Base-by-base conservation (phyloP, 768 basidiomycete genomes). In the Amanita molliuscula region DNA sequence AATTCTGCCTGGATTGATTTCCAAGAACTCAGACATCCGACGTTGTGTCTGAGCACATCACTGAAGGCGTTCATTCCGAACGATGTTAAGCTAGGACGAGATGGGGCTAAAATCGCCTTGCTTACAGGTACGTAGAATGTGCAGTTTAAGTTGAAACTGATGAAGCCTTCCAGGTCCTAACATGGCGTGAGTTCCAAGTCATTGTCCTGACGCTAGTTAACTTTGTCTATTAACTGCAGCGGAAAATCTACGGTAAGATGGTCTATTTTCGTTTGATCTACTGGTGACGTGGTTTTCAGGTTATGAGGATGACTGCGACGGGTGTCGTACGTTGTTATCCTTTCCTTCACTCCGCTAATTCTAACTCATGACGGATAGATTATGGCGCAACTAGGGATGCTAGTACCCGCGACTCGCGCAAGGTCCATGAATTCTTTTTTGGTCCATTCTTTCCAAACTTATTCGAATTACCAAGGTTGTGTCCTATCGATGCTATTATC, bases 331-430 rank as follows among this genome's bases (percentile, higher is more conserved):
- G 82, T 59, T 47, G 52, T 48, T n/a, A 20, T 57, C 13, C 18
- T 20, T 20, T 21, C 20, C 13, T 11, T 25, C 7, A 25, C 15
- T 36, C 6, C 1, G 28, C 29, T 37, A 35, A 25, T 28, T 6
- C 29, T 45, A 47, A 23, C 50, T 53, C 21, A 52, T 38, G 20
- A 18, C 48, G 43, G 47, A 31, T 47, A 85, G 79, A 88, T 90
- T 53, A 88, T 96, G 86, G 91, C 93, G 3, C 93, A 94, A 61
- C 73, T 98, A 13, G 96, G 96, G 18, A 97, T 96, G 88, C 77
- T 84, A 40, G 91, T 98, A 2, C 95, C 96, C 26, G 95, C 96
- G 0, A 63, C 75, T 33, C 76, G 68, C 53, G 95, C 96, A 23
- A 75, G 80, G 85, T 88, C 56, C 51, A 74, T 61, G n/a, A 25